These are phyloP conservation scores for Chlorella sp. DNA, from an alignment of 139 green algal genomes.

Conservation along the genomic window DNA sequence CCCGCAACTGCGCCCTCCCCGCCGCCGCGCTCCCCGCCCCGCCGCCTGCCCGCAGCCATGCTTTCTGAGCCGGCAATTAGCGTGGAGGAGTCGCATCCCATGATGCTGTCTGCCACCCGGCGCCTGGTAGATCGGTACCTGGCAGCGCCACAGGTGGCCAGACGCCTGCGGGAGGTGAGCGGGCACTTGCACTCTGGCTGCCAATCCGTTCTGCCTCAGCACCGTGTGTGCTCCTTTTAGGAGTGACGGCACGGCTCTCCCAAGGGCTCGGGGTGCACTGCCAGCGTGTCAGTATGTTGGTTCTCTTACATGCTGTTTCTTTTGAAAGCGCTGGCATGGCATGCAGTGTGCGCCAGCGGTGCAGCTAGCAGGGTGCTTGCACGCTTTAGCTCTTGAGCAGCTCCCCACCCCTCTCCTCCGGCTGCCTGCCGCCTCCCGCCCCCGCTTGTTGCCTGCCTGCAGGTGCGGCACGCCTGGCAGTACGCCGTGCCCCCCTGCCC, in stretches of 20 bases:
- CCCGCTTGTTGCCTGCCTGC: neutral
- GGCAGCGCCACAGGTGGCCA: constrained; percentile 2
- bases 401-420: too few species aligned
- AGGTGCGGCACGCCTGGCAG: constrained; percentile 26
- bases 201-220: neutral
- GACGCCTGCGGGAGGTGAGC: constrained; percentile 39
- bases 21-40: neutral
- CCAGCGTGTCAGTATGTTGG: neutral
- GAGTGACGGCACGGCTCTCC: too few species aligned
- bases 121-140: constrained; percentile 29
- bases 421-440: neutral
- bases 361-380: too few species aligned
- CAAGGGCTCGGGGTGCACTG: too few species aligned
- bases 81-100: constrained; percentile 37
- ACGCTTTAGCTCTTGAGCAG: neutral
- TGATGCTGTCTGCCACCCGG: constrained; percentile 4
- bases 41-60: constrained; percentile 44
- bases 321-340: neutral
- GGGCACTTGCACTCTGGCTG: neutral
- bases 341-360: too few species aligned
- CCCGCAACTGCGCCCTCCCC: too few species aligned
- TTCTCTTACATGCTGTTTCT: too few species aligned
- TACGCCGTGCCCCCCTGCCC: constrained; percentile 55
- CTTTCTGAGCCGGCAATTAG: constrained; percentile 32
- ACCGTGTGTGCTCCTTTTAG: neutral